Base-by-base conservation (phyloP, 345 rosid genomes). In the Aurinia saxatilis region DNA sequence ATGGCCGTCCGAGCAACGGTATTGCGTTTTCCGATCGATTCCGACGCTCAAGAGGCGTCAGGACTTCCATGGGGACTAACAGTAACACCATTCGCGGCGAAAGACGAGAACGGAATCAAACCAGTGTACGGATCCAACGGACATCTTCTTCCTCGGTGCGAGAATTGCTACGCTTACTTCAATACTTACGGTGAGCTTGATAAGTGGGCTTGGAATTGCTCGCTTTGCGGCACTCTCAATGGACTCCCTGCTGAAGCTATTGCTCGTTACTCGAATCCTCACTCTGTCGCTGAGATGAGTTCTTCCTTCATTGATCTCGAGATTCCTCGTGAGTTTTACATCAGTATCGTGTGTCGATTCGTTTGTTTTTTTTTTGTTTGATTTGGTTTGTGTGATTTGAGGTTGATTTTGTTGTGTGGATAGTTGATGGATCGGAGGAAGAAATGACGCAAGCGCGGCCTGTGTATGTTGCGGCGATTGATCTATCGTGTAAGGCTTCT, bases 281-380 rank as follows among this genome's bases (percentile, higher is more conserved):
- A 84, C 63, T 85, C 96, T 14, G 77, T 84, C 56, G 77, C 97
- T 8, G 96, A 93, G 76, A 87, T 83, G 97, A 71, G 63, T 76
- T 87, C 97, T 4, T 93, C 97, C 25, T 93, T 93, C 80, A 83
- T 93, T 29, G 97, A 93, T 84, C 96, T 93, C 29, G 95, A 90
- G 50, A 37, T 93, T 45, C 90, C 97, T 13, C 8, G 97, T 87
- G 59, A 72, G 84, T 63, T 15, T 11, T 57, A 2, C 23, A 12
- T 36, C 44, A 0, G 3, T 40, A 30, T 37, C 15, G n/a, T 31
- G 27, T 63, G 16, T 10, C 1, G 45, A 56, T 47, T 12, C 13
- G 30, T 37, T 25, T 34, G 1, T 5, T 10, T 52, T 40, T 5
- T 10, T 52, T 40, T 4, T 30, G 23, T 38, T 57, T 19, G 18